phyloP scores from a whole-genome alignment of 139 green algal species.

The Mychonastes homosphaera region DNA sequence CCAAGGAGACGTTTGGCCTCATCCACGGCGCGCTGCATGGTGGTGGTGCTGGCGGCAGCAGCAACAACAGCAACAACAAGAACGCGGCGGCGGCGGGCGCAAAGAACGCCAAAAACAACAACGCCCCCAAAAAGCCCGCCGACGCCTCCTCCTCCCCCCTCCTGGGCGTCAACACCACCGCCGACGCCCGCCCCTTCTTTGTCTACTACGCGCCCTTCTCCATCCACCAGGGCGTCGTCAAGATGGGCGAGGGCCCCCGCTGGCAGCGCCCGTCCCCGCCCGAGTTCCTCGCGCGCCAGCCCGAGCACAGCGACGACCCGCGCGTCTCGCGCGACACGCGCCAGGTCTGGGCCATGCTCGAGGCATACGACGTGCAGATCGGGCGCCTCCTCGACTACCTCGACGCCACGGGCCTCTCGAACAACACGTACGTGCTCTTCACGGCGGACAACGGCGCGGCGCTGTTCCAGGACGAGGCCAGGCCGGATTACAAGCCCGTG shows the following conservation, averaged over 20 bases:
- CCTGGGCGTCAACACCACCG: background rate
- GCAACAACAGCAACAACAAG: too few relatives aligned
- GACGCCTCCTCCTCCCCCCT: too few relatives aligned
- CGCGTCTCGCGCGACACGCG: background rate
- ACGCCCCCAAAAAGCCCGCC: too few relatives aligned
- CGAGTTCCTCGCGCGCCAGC: background rate
- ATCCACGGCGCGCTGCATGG: too few relatives aligned
- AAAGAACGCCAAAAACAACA: too few relatives aligned
- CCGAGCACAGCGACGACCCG: background rate
- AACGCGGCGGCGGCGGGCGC: too few relatives aligned
- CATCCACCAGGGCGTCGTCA: conserved; percentile 16
- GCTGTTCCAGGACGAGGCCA: conserved; percentile 6
- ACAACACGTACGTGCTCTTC: conserved; percentile 31
- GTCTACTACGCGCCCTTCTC: conserved; percentile 18
- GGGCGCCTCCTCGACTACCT: conserved; percentile 18
- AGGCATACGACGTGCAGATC: conserved; percentile 13
- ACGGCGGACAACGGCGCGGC: conserved; percentile 20
- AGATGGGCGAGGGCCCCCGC: conserved; percentile 7
- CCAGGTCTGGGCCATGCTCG: conserved; percentile 15
- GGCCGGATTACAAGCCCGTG: background rate
- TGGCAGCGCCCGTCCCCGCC: conserved; percentile 13
- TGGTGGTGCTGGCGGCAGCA: too few relatives aligned
- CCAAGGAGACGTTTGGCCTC: too few relatives aligned
- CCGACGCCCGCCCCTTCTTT: conserved; percentile 6
- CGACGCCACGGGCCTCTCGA: conserved; percentile 2